Conservation (phyloP, 768 basidiomycete genomes). For the Termitomyces sp. region DNA sequence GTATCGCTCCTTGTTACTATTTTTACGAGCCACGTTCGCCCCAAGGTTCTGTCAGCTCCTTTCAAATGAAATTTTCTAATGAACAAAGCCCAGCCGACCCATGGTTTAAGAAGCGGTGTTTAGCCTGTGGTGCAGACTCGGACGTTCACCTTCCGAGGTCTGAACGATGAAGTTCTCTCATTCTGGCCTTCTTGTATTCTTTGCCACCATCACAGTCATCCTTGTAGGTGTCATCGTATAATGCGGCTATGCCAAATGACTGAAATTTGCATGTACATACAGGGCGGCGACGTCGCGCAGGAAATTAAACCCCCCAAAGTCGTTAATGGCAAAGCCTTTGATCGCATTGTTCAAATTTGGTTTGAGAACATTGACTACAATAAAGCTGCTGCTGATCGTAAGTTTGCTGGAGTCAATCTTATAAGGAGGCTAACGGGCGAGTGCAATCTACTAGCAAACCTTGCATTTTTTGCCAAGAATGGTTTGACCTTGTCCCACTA, state of each 20-base stretch:
- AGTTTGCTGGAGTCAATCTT: not conserved
- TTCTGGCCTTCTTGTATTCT: not conserved
- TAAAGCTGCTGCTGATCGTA: constrained; percentile 20
- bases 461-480: constrained; percentile 37
- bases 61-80: no score
- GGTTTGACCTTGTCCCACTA: constrained; percentile 44
- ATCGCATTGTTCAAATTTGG: constrained; percentile 40
- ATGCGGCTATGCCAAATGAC: not conserved
- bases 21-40: not conserved
- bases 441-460: constrained; percentile 15
- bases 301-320: not conserved
- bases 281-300: not conserved
- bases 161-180: not conserved
- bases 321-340: constrained; percentile 23
- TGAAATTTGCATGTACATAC: not conserved
- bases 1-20: not conserved
- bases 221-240: not conserved
- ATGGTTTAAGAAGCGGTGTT: not conserved
- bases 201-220: not conserved
- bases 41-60: not conserved
- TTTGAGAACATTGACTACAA: constrained; percentile 59
- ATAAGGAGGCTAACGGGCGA: no score
- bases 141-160: not conserved
- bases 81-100: not conserved
- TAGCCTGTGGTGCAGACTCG: not conserved